A percentile compares a stretch with the other conserved stretches of the same genome.
These are phyloP conservation scores for Salinomyces thailandicus DNA, from an alignment of 2,329 filamentous ascomycete species.

Conservation along the genomic window DNA sequence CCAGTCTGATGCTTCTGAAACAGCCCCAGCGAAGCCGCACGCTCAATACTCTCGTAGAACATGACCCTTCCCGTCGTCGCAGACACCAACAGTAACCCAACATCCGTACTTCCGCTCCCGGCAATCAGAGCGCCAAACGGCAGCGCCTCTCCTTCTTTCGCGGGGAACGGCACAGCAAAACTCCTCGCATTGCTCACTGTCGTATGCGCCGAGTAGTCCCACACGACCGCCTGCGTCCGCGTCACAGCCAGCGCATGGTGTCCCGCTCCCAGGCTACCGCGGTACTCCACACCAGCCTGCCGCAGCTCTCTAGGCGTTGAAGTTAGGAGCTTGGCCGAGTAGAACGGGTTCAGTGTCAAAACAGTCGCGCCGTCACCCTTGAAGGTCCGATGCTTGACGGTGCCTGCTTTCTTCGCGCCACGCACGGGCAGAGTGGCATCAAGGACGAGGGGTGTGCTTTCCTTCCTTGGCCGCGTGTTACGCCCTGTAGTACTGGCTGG, in stretches of 20 bases:
- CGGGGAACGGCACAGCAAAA: conserved; percentile 66
- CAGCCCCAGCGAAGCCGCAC: conserved; percentile 71
- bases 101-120: conserved; percentile 59
- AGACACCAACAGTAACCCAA: conserved; percentile 78
- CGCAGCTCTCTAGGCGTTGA: conserved; percentile 70
- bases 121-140: conserved; percentile 77
- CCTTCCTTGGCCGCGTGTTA: background rate
- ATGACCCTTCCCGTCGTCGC: conserved; percentile 74
- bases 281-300: conserved; percentile 48
- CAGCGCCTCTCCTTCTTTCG: conserved; percentile 57
- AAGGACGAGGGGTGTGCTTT: conserved; percentile 3
- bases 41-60: conserved; percentile 93
- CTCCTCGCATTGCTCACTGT: conserved; percentile 64
- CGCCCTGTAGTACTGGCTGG: background rate
- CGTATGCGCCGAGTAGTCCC: conserved; percentile 65
- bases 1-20: conserved; percentile 73
- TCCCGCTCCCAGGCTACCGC: conserved; percentile 8
- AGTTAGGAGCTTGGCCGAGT: conserved; percentile 74
- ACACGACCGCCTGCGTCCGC: conserved; percentile 72
- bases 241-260: conserved; percentile 61
- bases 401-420: conserved; percentile 14
- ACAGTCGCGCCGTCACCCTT: conserved; percentile 24
- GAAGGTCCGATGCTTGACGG: conserved; percentile 16
- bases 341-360: conserved; percentile 72
- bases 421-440: conserved; percentile 14